A percentile compares a stretch with the other conserved stretches of the same genome.
phyloP scores from a whole-genome alignment of 306 rosid species.

The Acmispon strigosus region DNA sequence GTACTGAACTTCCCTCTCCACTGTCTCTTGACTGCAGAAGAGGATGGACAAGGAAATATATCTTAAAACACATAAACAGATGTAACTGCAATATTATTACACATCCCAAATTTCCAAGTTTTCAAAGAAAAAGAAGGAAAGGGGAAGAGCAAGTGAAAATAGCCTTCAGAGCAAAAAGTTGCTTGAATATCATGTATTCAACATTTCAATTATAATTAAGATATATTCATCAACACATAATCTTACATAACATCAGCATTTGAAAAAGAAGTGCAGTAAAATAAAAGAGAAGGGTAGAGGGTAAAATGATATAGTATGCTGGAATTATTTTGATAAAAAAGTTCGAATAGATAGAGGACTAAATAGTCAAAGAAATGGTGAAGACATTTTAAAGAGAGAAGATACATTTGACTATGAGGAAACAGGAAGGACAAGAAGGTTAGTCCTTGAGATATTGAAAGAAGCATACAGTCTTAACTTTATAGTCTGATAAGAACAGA shows the following conservation, averaged over 20 bases:
- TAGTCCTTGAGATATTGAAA: too few relatives aligned
- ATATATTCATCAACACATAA: neutral
- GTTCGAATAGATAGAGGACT: too few relatives aligned
- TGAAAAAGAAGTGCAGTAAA: neutral
- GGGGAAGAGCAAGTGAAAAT: neutral
- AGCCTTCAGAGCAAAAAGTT: neutral
- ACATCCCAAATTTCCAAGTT: constrained; percentile 10
- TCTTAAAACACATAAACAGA: constrained; percentile 1
- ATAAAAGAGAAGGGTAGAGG: neutral
- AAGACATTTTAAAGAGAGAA: too few relatives aligned
- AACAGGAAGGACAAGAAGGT: too few relatives aligned
- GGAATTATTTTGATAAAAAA: too few relatives aligned
- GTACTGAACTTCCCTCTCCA: constrained; percentile 49
- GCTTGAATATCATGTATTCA: constrained; percentile 1
- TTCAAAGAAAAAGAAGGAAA: constrained; percentile 2
- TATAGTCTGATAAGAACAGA: neutral
- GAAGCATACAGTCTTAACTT: neutral
- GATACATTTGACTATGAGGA: too few relatives aligned
- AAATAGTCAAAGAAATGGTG: too few relatives aligned
- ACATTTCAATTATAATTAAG: constrained; percentile 10
- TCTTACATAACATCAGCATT: neutral
- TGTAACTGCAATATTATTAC: neutral
- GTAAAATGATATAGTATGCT: neutral
- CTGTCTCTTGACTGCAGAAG: constrained; percentile 59
- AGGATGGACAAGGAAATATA: constrained; percentile 29